Evolutionary conservation across 805 yeast genomes (phyloP).

Genomic region (Brettanomyces sp.): DNA sequence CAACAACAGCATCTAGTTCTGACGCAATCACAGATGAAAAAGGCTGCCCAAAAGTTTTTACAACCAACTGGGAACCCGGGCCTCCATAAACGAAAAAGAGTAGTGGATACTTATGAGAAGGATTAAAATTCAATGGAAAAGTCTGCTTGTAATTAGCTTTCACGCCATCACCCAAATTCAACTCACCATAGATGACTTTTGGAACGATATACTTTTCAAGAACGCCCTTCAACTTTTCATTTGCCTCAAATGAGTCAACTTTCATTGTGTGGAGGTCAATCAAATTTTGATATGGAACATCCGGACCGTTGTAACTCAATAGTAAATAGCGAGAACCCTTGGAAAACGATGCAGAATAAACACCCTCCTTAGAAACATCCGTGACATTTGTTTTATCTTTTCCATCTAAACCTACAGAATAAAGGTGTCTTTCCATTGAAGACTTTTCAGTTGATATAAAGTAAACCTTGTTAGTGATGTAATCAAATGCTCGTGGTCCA

Average conservation of each 20-base stretch:
- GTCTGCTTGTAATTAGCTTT: constrained; percentile 59
- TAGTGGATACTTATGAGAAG: constrained; percentile 62
- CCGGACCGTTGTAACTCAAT: constrained; percentile 70
- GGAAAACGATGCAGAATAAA: constrained; percentile 67
- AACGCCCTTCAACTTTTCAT: constrained; percentile 30
- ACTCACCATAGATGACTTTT: constrained; percentile 36
- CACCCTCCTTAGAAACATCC: constrained; percentile 47
- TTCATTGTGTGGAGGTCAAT: constrained; percentile 38
- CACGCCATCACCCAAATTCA: constrained; percentile 34
- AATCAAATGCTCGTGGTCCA: constrained; percentile 59
- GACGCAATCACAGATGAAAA: constrained; percentile 76
- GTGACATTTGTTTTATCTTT: constrained; percentile 38
- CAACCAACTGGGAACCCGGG: constrained; percentile 84
- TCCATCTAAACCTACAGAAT: constrained; percentile 50
- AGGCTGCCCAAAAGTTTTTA: constrained; percentile 44
- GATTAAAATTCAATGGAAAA: constrained; percentile 63
- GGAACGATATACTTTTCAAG: constrained; percentile 49
- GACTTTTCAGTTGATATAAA: constrained; percentile 70
- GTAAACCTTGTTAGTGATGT: constrained; percentile 41
- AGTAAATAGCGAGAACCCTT: constrained; percentile 67
- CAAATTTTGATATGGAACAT: constrained; percentile 69
- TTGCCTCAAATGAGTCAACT: constrained; percentile 35
- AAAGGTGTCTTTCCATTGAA: constrained; percentile 77
- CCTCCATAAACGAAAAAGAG: constrained; percentile 92
- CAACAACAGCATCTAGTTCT: constrained; percentile 73